Base-by-base conservation (phyloP, 805 yeast species). In the Candida yuanshanica region DNA sequence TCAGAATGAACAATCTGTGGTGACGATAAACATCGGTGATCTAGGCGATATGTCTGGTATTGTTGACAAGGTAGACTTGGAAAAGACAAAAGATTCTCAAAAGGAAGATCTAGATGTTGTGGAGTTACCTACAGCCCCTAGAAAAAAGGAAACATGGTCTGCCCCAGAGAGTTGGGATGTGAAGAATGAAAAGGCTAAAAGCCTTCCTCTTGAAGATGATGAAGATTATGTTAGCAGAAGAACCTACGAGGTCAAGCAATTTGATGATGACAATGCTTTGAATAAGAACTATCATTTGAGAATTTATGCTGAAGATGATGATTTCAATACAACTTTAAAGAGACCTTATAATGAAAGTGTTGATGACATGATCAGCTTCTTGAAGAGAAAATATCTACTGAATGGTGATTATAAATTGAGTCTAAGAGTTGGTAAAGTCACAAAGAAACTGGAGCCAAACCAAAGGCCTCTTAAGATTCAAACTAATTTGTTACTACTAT, bases 391-490 rank as follows among this genome's bases (percentile, higher is more conserved):
- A 61, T 83, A 89, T 39, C 82, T 80, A 39, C 65, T 77, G 3
- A 76, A 75, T 17, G 81, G 84, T 26, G 90, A 85, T 50, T 87
- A 77, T 59, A 87, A 83, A 53, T 66, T 90, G 29, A 79, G 89
- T 23, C 69, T 88, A 33, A 74, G 81, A 54, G 79, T 84, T 39
- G 95, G 95, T 41, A 83, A 81, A 44, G 68, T 82, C 33, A 81
- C 85, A 2, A 83, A 89, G 56, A 80, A 83, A 9, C 62, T 90
- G 37, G 81, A 83, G 33, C 69, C 79, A 1, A 75, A 76, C 48
- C 95, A 90, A 42, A 76, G 73, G 45, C 96, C 96, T 0, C 69
- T 90, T 31, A 72, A 78, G 43, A 79, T 86, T 42, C 96, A 89
- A 60, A 72, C 82, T 52, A 82, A 83, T 35, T 62, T 89, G 37